Conservation (phyloP, 2,329 filamentous ascomycete genomes). For the Fonsecaea nubica region DNA sequence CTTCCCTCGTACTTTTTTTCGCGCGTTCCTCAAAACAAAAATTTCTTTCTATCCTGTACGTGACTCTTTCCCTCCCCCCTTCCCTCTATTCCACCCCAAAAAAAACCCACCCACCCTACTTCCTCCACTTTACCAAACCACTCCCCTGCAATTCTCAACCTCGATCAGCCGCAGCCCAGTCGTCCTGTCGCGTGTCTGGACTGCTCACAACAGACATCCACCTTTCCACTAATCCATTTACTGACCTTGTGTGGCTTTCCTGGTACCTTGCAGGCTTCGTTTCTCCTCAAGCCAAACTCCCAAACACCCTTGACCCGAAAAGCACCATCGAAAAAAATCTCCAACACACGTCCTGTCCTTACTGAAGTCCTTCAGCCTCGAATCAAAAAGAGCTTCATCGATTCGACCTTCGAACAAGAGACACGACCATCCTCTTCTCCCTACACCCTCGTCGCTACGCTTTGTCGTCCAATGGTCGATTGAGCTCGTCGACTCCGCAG, state of each 20-base stretch:
- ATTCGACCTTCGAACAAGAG: not conserved
- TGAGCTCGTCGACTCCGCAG: slow-evolving; percentile 33
- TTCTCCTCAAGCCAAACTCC: slow-evolving; percentile 2
- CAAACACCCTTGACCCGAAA: slow-evolving; percentile 7
- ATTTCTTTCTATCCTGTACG: slow-evolving; percentile 16
- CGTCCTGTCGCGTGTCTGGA: slow-evolving; percentile 31
- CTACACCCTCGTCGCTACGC: slow-evolving; percentile 8
- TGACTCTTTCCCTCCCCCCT: slow-evolving; percentile 15
- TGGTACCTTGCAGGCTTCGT: slow-evolving; percentile 33
- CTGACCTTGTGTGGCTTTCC: slow-evolving; percentile 28
- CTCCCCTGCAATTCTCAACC: slow-evolving; percentile 32
- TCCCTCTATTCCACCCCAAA: slow-evolving; percentile 25
- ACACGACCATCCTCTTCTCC: slow-evolving; percentile 14
- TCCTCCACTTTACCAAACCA: slow-evolving; percentile 33
- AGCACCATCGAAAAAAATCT: slow-evolving; percentile 17
- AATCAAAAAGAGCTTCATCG: slow-evolving; percentile 11
- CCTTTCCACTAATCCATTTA: slow-evolving; percentile 24
- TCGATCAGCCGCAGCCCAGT: slow-evolving; percentile 24
- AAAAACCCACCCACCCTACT: slow-evolving; percentile 32
- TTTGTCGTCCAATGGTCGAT: slow-evolving; percentile 36
- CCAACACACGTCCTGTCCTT: slow-evolving; percentile 33
- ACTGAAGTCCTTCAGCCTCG: slow-evolving; percentile 28
- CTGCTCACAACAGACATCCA: slow-evolving; percentile 9
- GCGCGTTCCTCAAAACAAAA: slow-evolving; percentile 31
- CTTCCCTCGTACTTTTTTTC: slow-evolving; percentile 25